A percentile compares a stretch with the other conserved stretches of the same genome.
Conservation (phyloP, 768 basidiomycete genomes). For the Russula abietina region DNA sequence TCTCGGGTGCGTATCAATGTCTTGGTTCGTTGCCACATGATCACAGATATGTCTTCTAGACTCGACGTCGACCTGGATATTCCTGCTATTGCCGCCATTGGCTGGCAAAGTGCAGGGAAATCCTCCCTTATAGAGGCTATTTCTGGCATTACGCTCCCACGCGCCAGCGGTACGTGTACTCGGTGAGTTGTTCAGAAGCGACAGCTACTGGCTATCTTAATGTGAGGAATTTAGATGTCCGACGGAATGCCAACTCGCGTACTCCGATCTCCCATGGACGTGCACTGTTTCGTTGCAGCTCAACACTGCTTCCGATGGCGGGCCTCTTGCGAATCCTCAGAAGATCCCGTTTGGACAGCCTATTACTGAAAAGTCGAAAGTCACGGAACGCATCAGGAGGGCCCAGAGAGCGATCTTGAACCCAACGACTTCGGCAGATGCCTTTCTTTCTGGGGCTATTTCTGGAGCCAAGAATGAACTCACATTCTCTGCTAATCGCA, state of each 20-base stretch:
- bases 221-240: conserved; percentile 32
- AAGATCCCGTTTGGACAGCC: conserved; percentile 29
- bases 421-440: conserved; percentile 34
- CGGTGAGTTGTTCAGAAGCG: conserved; percentile 36
- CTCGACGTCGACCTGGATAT: conserved; percentile 65
- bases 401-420: conserved; percentile 64
- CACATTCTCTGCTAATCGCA: conserved; percentile 35
- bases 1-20: conserved; percentile 44
- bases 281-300: conserved; percentile 33
- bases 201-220: not conserved
- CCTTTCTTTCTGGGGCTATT: conserved; percentile 41
- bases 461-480: conserved; percentile 30
- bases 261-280: conserved; percentile 30
- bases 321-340: conserved; percentile 32
- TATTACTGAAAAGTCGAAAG: conserved; percentile 46
- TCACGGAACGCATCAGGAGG: conserved; percentile 62
- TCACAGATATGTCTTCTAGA: conserved; percentile 31
- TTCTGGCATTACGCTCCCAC: conserved; percentile 63
- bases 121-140: conserved; percentile 75
- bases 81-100: conserved; percentile 68
- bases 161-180: conserved; percentile 69
- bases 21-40: conserved; percentile 9
- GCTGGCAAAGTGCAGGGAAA: conserved; percentile 69
- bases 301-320: conserved; percentile 26
- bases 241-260: conserved; percentile 34